Evolutionary conservation across 1,284 basidiomycete species (phyloP), one percentile per base, ranked within the genome.

Genomic region (Papiliotrema fonsecae): DNA sequence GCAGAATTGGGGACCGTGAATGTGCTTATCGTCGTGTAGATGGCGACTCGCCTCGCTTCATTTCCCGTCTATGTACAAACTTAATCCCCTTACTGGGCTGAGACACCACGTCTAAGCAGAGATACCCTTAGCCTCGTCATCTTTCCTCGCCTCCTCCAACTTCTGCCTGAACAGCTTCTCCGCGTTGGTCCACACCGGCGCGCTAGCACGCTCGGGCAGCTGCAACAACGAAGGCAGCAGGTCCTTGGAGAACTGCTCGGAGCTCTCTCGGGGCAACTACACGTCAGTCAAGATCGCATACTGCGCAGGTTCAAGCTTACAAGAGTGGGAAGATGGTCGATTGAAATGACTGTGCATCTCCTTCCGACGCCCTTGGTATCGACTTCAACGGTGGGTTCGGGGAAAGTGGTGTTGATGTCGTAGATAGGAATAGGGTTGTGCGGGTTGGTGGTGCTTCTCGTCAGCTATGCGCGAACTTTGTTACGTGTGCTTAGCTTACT

Each of bases 341-440:
- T 99, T 26, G 94, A 96, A 61, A 97, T 85, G 56, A 97, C 88
- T 16, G 84, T 87, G 85, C 62, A 67, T 56, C 70, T 57, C 62
- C 66, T 69, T 39, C 63, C 67, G 27, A 77, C 83, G 55, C 77
- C 61, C 85, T 80, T 82, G 59, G 87, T 81, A 48, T 84, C 81
- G 42, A 96, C 92, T 55, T 85, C 79, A 37, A 97, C 90, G 2
- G 94, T 97, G 11, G 96, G 96, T 57, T 88, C 80, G 47, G 86
- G 82, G 73, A 98, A 98, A 2, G 91, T 94, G 18, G 96, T 98
- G 77, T 97, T 97, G 77, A 96, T 82, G 52, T 75, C 79, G 77
- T 99, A 99, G 58, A 99, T 86, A 16, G 96, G 96, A 62, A 98
- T 86, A 1, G 96, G 96, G 76, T 98, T 99, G 82, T 88, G 88